Conservation (phyloP, 164 flowering plant genomes). For the Warburgia ugandensis region DNA sequence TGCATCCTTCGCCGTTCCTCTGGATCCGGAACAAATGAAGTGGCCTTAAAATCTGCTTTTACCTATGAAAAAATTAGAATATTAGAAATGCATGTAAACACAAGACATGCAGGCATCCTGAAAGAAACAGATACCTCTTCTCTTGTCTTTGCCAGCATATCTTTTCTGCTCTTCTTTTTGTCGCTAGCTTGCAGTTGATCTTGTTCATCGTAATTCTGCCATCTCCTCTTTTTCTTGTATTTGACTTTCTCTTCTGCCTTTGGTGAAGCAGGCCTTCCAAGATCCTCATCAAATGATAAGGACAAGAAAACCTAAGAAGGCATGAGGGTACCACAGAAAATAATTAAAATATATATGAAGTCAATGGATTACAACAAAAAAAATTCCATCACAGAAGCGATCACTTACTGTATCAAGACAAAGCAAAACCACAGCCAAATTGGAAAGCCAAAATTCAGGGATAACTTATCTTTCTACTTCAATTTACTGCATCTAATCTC, state of each 20-base stretch:
- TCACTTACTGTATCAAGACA: too few relatives aligned
- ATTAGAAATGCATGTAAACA: not conserved
- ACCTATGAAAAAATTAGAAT: conserved; percentile 38
- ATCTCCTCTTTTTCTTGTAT: conserved; percentile 33
- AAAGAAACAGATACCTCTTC: conserved; percentile 56
- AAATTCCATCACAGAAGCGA: too few relatives aligned
- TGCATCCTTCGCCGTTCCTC: conserved; percentile 59
- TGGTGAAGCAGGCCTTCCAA: conserved; percentile 35
- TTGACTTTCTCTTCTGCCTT: conserved; percentile 31
- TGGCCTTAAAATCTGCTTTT: conserved; percentile 69
- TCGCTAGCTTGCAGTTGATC: conserved; percentile 37
- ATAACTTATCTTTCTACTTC: too few relatives aligned
- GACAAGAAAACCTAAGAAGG: conserved; percentile 62
- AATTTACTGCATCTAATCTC: too few relatives aligned
- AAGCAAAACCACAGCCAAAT: too few relatives aligned
- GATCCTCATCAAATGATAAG: conserved; percentile 81
- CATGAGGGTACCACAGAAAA: not conserved
- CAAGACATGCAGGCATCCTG: not conserved
- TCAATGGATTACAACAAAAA: too few relatives aligned
- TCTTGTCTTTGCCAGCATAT: conserved; percentile 48
- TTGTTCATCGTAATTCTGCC: conserved; percentile 37
- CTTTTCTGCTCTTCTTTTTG: conserved; percentile 51
- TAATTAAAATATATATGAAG: too few relatives aligned
- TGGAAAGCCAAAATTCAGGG: too few relatives aligned
- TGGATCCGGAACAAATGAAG: conserved; percentile 51